Evolutionary conservation across 495 filamentous ascomycete genomes (phyloP), one percentile per base, ranked within the genome.

Genomic region (Neurospora sp.): DNA sequence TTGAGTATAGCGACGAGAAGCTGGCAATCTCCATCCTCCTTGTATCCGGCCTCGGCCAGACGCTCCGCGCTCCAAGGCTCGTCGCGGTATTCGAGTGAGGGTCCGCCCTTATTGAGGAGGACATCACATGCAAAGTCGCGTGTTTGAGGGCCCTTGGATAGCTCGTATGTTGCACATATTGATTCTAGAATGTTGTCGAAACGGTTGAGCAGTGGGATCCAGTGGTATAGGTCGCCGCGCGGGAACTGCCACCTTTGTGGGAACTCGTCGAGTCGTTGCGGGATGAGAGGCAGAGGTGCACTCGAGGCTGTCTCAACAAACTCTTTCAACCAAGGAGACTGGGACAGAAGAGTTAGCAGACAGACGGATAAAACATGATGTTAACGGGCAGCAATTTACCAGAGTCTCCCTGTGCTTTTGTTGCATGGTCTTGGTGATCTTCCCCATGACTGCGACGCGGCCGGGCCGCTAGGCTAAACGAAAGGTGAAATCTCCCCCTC

Each of bases 181-280:
- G 89, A 87, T 72, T 96, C 93, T 20, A 98, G 84, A 73, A 98
- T 89, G 74, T 88, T 87, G 82, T 99, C 96, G 81, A 99, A 98
- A 74, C 94, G 91, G 83, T 99, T 95, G 69, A 99, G 85, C 48
- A 97, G 87, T 40, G 92, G 90, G 78, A 98, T 98, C 96, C 96
- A 99, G 85, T 99, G 94, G 78, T 98, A 98, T 59, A 98, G 86
- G 77, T 99, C 96, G 69, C 96, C 96, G 80, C 96, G 88, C n/a
- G 94, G 95, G 78, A 98, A 97, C 37, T 93, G 93, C 96, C 95
- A 98, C 88, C 89, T 86, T 72, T 88, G 88, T 74, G 94, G 93
- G 81, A 98, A 98, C 75, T 87, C 88, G 75, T 85, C 83, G 70
- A 99, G 90, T 76, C 92, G 88, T 72, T 86, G 81, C 72, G 94